A percentile compares a stretch with the other conserved stretches of the same genome.
Evolutionary conservation across 352 stramenopile species (phyloP).

Genomic region (Phytophthora capsici): DNA sequence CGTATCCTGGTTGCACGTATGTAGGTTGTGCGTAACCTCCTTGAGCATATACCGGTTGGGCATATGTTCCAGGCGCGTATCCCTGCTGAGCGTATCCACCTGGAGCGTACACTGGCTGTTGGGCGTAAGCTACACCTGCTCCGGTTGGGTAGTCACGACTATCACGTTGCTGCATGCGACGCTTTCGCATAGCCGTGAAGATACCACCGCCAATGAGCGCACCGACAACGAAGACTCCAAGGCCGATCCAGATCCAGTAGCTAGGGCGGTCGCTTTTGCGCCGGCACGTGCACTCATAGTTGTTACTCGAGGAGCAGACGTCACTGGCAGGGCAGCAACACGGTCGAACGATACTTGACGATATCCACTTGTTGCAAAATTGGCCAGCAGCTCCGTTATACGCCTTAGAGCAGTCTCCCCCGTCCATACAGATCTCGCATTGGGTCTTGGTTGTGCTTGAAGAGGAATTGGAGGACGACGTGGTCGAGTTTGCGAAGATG

Average conservation of each 20-base stretch:
- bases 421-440: constrained; percentile 65
- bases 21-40: constrained; percentile 41
- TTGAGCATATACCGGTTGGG: constrained; percentile 47
- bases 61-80: constrained; percentile 45
- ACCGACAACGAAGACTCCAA: constrained; percentile 40
- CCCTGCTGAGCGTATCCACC: constrained; percentile 40
- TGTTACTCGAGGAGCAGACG: constrained; percentile 47
- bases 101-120: constrained; percentile 42
- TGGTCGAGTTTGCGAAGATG: constrained; percentile 31
- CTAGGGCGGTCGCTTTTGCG: constrained; percentile 23
- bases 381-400: constrained; percentile 50
- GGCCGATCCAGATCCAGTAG: constrained; percentile 41
- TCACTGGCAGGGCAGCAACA: constrained; percentile 61
- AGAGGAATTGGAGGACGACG: constrained; percentile 13
- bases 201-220: constrained; percentile 40
- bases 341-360: constrained; percentile 36
- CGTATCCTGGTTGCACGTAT: constrained; percentile 41
- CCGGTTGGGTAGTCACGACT: constrained; percentile 21
- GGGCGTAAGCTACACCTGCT: constrained; percentile 14
- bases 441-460: constrained; percentile 24
- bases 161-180: constrained; percentile 30
- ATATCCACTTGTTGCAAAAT: constrained; percentile 64
- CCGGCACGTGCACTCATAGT: constrained; percentile 56
- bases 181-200: constrained; percentile 49
- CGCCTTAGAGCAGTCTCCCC: constrained; percentile 51